Evolutionary conservation across 257 asterid genomes (phyloP).

Genomic region (Nicotiana undulata): DNA sequence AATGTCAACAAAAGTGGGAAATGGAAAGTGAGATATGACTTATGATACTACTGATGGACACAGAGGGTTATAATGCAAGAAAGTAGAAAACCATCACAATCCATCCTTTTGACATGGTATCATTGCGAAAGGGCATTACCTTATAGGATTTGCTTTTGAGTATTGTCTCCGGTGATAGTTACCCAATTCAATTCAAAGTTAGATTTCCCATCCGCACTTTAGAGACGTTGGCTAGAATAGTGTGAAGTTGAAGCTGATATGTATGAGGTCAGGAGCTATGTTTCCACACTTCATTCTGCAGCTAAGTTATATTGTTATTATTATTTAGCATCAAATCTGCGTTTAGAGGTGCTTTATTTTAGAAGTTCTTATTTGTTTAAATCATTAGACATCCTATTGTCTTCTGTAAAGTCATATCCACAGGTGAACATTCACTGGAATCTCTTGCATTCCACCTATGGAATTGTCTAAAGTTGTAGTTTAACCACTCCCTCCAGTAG

Average conservation of each 20-base stretch:
- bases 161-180: not conserved
- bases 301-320: not conserved
- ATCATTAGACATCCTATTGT: not conserved
- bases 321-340: not conserved
- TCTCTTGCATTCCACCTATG: not conserved
- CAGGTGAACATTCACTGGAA: not conserved
- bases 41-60: conserved; percentile 22
- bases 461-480: not conserved
- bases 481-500: no score
- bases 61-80: not conserved
- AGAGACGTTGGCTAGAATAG: not conserved
- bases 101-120: not conserved
- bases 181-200: not conserved
- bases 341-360: not conserved
- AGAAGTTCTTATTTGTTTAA: not conserved
- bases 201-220: not conserved
- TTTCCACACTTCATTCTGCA: not conserved
- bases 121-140: not conserved
- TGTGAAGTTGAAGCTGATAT: not conserved
- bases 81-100: not conserved
- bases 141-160: not conserved
- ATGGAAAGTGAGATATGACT: conserved; percentile 67
- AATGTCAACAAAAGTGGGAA: conserved; percentile 47
- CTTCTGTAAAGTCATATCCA: not conserved
- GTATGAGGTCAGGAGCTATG: not conserved